phyloP scores from a whole-genome alignment of 352 stramenopile species.

The Globisporangium ultimum region DNA sequence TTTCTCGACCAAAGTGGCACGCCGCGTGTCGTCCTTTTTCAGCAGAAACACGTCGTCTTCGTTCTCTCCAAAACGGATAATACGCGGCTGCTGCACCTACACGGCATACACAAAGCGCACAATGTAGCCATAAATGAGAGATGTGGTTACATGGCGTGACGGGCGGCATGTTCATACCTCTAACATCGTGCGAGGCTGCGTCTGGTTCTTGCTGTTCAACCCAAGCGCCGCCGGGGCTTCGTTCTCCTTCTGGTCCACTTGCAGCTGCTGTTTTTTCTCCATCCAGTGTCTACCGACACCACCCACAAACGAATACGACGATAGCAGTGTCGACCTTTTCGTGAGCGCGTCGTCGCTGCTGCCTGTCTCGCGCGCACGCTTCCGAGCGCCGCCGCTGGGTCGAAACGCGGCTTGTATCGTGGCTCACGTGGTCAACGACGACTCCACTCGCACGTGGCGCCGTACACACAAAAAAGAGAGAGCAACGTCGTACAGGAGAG shows the following conservation, averaged over 20 bases:
- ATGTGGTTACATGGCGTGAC: not conserved
- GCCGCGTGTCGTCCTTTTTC: slow-evolving; percentile 36
- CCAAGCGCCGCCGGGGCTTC: slow-evolving; percentile 22
- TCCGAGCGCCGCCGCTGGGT: slow-evolving; percentile 18
- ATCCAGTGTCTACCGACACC: slow-evolving; percentile 1
- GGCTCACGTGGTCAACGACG: not conserved
- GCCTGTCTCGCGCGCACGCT: slow-evolving; percentile 26
- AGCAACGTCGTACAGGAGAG: not conserved
- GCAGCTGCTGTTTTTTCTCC: slow-evolving; percentile 5
- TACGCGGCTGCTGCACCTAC: slow-evolving; percentile 21
- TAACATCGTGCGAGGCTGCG: slow-evolving; percentile 9
- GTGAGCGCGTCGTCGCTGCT: slow-evolving; percentile 9
- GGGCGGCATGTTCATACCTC: slow-evolving; percentile 4
- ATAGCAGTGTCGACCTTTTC: slow-evolving; percentile 18
- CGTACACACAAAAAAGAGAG: not conserved
- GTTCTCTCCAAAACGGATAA: slow-evolving; percentile 61
- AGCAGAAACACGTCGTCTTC: slow-evolving; percentile 59
- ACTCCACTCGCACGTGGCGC: not conserved
- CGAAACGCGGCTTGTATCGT: slow-evolving; percentile 11
- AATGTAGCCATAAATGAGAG: not conserved
- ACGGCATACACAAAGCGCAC: not conserved
- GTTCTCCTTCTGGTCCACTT: slow-evolving; percentile 42
- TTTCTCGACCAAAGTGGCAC: slow-evolving; percentile 38
- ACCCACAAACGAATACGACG: not conserved
- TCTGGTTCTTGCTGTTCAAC: slow-evolving; percentile 10